Conservation (phyloP, 1,284 basidiomycete species). For the Microbotryum violaceum region DNA sequence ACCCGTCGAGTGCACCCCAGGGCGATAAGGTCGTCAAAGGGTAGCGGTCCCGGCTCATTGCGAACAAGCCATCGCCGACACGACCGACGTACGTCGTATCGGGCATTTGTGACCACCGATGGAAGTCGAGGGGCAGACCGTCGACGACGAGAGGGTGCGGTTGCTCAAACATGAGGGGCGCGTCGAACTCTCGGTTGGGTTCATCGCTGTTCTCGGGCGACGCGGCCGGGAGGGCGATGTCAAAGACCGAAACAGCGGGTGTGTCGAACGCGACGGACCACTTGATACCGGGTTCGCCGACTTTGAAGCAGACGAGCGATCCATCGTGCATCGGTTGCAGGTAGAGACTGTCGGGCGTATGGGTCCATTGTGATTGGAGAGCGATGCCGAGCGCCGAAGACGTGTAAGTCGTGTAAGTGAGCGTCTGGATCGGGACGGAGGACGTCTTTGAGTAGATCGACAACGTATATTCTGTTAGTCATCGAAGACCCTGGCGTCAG, state of each 20-base stretch:
- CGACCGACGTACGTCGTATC: conserved; percentile 59
- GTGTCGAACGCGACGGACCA: conserved; percentile 55
- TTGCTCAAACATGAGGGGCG: conserved; percentile 67
- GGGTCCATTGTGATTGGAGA: conserved; percentile 57
- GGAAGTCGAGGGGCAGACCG: conserved; percentile 34
- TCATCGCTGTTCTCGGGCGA: conserved; percentile 9
- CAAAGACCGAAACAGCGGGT: conserved; percentile 69
- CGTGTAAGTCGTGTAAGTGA: conserved; percentile 73
- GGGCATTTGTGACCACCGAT: conserved; percentile 43
- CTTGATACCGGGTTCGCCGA: conserved; percentile 45
- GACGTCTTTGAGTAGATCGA: conserved; percentile 38
- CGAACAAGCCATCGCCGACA: conserved; percentile 60
- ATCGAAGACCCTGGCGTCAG: not conserved
- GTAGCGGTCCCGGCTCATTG: conserved; percentile 63
- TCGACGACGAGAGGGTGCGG: conserved; percentile 62
- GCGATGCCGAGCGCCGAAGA: conserved; percentile 58
- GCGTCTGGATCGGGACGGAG: conserved; percentile 53
- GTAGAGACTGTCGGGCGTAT: conserved; percentile 64
- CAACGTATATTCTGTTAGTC: conserved; percentile 39
- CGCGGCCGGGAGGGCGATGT: conserved; percentile 50
- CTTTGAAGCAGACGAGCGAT: conserved; percentile 62
- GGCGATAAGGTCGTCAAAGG: conserved; percentile 62
- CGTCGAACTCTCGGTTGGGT: conserved; percentile 36
- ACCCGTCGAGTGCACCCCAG: not conserved
- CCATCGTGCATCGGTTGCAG: conserved; percentile 69